Base-by-base conservation (phyloP, 768 basidiomycete species). In the Pulveroboletus sp. region DNA sequence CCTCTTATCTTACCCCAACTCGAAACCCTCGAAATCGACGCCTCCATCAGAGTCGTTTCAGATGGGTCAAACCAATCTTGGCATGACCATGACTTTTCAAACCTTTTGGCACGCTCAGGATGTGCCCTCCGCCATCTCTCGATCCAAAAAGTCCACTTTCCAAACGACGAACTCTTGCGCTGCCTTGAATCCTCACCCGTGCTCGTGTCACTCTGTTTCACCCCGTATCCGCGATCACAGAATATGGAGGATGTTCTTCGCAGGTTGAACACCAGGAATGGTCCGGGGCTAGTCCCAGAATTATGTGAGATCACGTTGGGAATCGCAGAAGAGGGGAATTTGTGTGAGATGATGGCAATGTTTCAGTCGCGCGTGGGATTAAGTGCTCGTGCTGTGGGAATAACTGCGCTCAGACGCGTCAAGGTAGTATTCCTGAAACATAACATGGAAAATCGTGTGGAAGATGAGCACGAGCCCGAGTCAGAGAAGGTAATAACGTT, bases 221-320 rank as follows among this genome's bases (percentile, higher is more conserved):
- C 58, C 21, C 58, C 55, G 21, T 55, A 32, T 7, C 58, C 58
- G 20, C 50, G 51, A 23, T 58, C 51, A 4, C 58, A 63, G 12
- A 23, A 55, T 11, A 52, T 56, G 2, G 1, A 35, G 12, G 49
- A 56, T 16, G 27, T 29, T 11, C 27, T 29, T 29, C 12, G 12
- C 27, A 29, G 27, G 27, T 9, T 29, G 12, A 11, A 29, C 27
- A 9, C 12, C 5, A n/a, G n/a, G n/a, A n/a, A n/a, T n/a, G n/a
- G n/a, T n/a, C n/a, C n/a, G n/a, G n/a, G n/a, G n/a, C n/a, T n/a
- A n/a, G n/a, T n/a, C n/a, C n/a, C n/a, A n/a, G n/a, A n/a, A n/a
- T n/a, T n/a, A n/a, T n/a, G n/a, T n/a, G n/a, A n/a, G n/a, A n/a
- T n/a, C n/a, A 43, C 40, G 35, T n/a, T 61, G 50, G 56, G 43